These are phyloP conservation scores for Populus hybrid DNA, from an alignment of 441 rosid species.

Conservation along the genomic window DNA sequence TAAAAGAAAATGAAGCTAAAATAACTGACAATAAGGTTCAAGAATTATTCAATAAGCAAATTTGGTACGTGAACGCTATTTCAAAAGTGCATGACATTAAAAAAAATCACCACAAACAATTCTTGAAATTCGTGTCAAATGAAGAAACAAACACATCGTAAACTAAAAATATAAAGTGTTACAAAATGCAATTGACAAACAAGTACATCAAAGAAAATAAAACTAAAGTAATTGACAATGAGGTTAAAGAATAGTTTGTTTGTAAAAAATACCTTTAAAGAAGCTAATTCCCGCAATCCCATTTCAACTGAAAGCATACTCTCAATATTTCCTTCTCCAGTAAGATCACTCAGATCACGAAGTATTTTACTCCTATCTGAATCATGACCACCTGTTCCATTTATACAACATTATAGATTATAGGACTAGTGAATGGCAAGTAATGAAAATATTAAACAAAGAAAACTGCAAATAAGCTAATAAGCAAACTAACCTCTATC, in stretches of 20 bases:
- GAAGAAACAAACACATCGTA: not conserved
- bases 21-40: too few relatives aligned
- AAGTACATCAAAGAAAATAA: not conserved
- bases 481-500: slow-evolving; percentile 52
- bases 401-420: slow-evolving; percentile 12
- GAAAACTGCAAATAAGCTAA: slow-evolving; percentile 16
- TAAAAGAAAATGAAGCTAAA: too few relatives aligned
- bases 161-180: not conserved
- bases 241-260: not conserved
- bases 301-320: slow-evolving; percentile 95
- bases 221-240: not conserved
- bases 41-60: not conserved
- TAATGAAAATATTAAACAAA: not conserved
- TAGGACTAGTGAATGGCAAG: slow-evolving; percentile 16
- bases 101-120: not conserved
- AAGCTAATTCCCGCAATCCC: slow-evolving; percentile 86
- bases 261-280: slow-evolving; percentile 62
- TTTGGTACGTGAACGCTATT: not conserved
- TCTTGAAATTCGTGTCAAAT: not conserved
- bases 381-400: slow-evolving; percentile 47
- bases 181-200: not conserved
- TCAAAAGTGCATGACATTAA: not conserved
- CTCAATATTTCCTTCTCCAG: slow-evolving; percentile 97
- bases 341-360: slow-evolving; percentile 66
- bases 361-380: slow-evolving; percentile 47